Evolutionary conservation across 805 yeast genomes (phyloP).

Genomic region (Lachancea mirantina): DNA sequence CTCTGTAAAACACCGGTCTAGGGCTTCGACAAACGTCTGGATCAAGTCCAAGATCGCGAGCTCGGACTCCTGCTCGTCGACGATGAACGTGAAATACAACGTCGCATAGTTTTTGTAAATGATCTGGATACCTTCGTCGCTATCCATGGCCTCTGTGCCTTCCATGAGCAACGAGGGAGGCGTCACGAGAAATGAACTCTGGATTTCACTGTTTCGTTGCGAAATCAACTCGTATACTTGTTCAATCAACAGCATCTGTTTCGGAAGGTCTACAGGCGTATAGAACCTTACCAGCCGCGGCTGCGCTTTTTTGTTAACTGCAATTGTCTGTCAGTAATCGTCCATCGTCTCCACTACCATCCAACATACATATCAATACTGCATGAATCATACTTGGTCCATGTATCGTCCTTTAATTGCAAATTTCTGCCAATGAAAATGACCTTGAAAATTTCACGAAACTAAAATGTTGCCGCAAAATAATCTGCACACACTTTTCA

Average conservation of each 20-base stretch:
- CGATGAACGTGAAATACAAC: constrained; percentile 89
- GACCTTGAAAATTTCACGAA: too few species aligned
- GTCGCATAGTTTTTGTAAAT: constrained; percentile 94
- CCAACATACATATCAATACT: constrained; percentile 66
- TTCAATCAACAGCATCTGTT: constrained; percentile 70
- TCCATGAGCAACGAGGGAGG: constrained; percentile 59
- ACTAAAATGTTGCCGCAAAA: too few species aligned
- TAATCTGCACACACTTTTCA: too few species aligned
- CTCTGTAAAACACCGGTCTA: constrained; percentile 86
- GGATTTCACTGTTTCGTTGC: constrained; percentile 54
- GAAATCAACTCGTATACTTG: constrained; percentile 78
- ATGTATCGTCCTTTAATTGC: background rate
- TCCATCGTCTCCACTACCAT: too few species aligned
- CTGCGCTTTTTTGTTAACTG: constrained; percentile 82
- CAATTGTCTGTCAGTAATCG: constrained; percentile 8
- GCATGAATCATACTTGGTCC: constrained; percentile 65
- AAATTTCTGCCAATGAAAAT: too few species aligned
- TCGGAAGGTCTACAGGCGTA: constrained; percentile 78
- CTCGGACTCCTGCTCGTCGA: constrained; percentile 93
- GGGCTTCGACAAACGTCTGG: constrained; percentile 92
- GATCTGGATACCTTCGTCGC: constrained; percentile 70
- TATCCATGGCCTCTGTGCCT: constrained; percentile 32
- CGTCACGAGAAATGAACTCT: constrained; percentile 84
- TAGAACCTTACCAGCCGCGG: constrained; percentile 89
- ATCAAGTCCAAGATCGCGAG: constrained; percentile 88